Conservation (phyloP, 768 basidiomycete species). For the Lyophyllum decastes region DNA sequence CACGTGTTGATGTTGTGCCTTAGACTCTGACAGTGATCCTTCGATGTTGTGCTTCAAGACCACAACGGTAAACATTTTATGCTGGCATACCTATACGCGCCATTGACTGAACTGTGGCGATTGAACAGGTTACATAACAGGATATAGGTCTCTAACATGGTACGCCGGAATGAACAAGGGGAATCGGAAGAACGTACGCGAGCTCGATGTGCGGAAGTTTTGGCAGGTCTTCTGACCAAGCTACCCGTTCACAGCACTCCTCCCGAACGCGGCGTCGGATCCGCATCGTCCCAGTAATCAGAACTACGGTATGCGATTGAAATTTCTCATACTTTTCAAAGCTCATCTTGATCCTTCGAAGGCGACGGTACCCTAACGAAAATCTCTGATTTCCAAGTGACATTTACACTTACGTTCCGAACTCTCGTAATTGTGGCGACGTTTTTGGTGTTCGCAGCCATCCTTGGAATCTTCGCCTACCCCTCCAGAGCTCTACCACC, state of each 20-base stretch:
- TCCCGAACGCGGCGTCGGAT: constrained; percentile 4
- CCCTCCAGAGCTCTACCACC: neutral
- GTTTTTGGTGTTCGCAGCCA: neutral
- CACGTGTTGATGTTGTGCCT: neutral
- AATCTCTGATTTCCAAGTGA: constrained; percentile 5
- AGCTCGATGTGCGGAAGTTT: neutral
- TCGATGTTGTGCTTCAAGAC: neutral
- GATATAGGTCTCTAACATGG: neutral
- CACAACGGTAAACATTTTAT: neutral
- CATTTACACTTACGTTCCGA: constrained; percentile 5
- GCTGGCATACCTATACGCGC: neutral
- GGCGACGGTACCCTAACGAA: neutral
- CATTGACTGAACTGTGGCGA: neutral
- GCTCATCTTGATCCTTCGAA: neutral
- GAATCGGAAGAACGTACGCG: constrained; percentile 7
- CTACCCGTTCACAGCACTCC: constrained; percentile 4
- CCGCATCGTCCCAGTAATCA: neutral
- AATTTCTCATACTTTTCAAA: neutral
- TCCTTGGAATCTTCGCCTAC: constrained; percentile 1
- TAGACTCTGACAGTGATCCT: neutral
- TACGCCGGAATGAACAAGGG: neutral
- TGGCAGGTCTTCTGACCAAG: neutral
- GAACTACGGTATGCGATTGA: neutral
- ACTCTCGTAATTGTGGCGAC: neutral
- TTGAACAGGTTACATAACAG: neutral